These are phyloP conservation scores for Leptoxyphium fumago DNA, from an alignment of 2,329 filamentous ascomycete species.

Conservation along the genomic window DNA sequence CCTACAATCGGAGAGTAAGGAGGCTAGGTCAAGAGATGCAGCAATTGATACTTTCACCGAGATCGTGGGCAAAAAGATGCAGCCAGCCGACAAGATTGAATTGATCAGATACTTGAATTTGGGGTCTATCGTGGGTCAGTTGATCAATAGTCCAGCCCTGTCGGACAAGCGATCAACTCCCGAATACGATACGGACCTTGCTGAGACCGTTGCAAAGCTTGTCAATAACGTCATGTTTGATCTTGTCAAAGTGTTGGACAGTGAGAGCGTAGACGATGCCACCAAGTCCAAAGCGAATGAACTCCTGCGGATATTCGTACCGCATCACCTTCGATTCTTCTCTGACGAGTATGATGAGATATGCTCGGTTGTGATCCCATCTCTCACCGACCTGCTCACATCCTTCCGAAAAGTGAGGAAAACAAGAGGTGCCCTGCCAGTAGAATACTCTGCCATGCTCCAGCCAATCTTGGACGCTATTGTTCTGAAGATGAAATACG, in stretches of 20 bases:
- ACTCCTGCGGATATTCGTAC: slow-evolving; percentile 69
- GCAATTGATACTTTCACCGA: slow-evolving; percentile 92
- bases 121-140: slow-evolving; percentile 67
- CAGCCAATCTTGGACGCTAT: slow-evolving; percentile 82
- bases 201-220: slow-evolving; percentile 86
- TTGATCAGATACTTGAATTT: slow-evolving; percentile 87
- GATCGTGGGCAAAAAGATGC: slow-evolving; percentile 97
- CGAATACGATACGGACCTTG: slow-evolving; percentile 88
- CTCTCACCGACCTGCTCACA: slow-evolving; percentile 79
- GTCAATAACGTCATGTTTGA: slow-evolving; percentile 83
- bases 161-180: slow-evolving; percentile 65
- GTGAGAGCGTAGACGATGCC: slow-evolving; percentile 44
- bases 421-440: slow-evolving; percentile 46
- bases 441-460: slow-evolving; percentile 67
- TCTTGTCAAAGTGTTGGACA: slow-evolving; percentile 74
- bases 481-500: slow-evolving; percentile 91
- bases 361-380: slow-evolving; percentile 88
- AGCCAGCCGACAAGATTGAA: slow-evolving; percentile 78
- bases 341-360: slow-evolving; percentile 97
- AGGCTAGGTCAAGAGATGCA: slow-evolving; percentile 70
- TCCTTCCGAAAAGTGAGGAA: slow-evolving; percentile 72
- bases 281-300: slow-evolving; percentile 64
- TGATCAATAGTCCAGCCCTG: slow-evolving; percentile 70
- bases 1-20: slow-evolving; percentile 39
- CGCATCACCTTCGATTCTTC: slow-evolving; percentile 83